Evolutionary conservation across 441 rosid genomes (phyloP), one percentile per base, ranked within the genome.

Genomic region (Gossypium gossypioides): DNA sequence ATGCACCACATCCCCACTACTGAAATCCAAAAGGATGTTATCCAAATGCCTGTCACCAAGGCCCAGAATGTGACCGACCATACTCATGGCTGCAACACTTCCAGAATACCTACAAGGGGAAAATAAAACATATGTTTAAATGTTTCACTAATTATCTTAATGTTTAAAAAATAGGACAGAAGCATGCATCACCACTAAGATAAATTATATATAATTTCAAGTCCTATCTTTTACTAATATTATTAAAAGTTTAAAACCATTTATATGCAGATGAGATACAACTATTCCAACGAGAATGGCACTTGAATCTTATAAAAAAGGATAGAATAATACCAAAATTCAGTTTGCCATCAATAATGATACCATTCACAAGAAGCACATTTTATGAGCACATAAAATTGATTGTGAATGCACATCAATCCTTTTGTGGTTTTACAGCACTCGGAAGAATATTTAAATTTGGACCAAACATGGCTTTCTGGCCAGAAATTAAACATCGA

Each of bases 31-130:
- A 68, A 95, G 97, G 84, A 95, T 91, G 82, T 95, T 95, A 83
- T 95, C 99, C 82, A 92, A 86, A 85, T 92, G 99, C 82, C 99
- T 88, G 79, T 95, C 99, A 18, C 99, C 98, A 42, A 95, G 86
- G 75, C 99, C 99, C 63, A 95, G 84, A 82, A 95, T 83, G 83
- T 95, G 96, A 68, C 99, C 99, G 63, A 92, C 98, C 82, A 95
- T 92, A 80, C 99, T 92, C 99, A 92, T 95, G 79, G 97, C 96
- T 66, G 99, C 99, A 80, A 92, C 87, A 76, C 95, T 95, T 76
- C 95, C 93, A 74, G 97, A 85, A 81, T 89, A 95, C 88, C 99
- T 95, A 84, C 81, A 85, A 82, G 75, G 62, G 27, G 73, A 74
- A 57, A 75, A 79, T 0, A 75, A n/a, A 55, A 78, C 13, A 4